Evolutionary conservation across 1,139 yeast species (phyloP), one percentile per base, ranked within the genome.

Genomic region (Wickerhamomyces sp.): DNA sequence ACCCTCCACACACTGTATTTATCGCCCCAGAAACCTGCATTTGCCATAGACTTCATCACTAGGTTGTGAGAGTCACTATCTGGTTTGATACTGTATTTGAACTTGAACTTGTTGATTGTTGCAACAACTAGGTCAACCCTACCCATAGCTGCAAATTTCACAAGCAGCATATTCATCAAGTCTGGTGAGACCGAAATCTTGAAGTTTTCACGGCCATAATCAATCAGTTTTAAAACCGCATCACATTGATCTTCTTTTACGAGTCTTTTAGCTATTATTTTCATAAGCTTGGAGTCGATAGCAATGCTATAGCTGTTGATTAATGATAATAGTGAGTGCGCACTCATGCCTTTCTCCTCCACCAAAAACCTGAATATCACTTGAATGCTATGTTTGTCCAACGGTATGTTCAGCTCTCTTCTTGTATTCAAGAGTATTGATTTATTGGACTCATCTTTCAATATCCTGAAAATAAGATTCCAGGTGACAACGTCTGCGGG

Each of bases 401-500:
- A 41, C 1, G 67, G 66, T 1, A 64, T 52, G 18, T 54, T 52
- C 36, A 57, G 42, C 32, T 53, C 47, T 3, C 49, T 45, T 57
- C 68, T 56, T 36, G 59, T 59, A 35, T 59, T 57, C 7, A 66
- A 41, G 29, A 60, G 55, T 3, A 58, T 41, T 4, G 54, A 49
- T 40, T 61, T 62, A 8, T 66, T 61, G 1, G 52, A 37, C 39
- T 59, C 61, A 39, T 65, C 67, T 9, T 50, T 47, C 27, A 67
- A 41, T 18, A 66, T 47, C 11, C 57, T 52, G 44, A 59, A 62
- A 15, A 64, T 53, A 7, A 60, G 58, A 42, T 66, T 66, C 76
- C 76, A 73, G 0, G 76, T 72, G 15, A 60, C 61, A 1, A 61
- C 42, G 50, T 72, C 70, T 0, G 71, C 69, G 3, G 55, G 48